These are phyloP conservation scores for Tritrichomonas foetus DNA, from an alignment of 208 protist genomes.

Conservation along the genomic window DNA sequence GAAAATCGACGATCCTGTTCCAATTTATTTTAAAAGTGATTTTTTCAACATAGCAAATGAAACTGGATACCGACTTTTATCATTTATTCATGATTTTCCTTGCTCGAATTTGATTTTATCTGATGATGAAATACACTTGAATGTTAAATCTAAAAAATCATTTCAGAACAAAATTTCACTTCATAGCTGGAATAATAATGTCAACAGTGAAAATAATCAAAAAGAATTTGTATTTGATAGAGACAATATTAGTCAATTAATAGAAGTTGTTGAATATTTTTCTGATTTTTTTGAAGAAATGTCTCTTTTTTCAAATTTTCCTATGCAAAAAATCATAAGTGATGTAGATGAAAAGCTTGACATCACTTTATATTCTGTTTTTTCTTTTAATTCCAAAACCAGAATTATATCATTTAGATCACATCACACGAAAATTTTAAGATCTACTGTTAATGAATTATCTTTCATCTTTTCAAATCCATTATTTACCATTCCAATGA, in stretches of 20 bases:
- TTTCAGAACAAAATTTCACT: too few species aligned
- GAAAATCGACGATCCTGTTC: background rate
- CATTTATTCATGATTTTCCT: background rate
- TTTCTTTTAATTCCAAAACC: background rate
- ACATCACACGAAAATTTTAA: background rate
- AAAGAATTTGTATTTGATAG: background rate
- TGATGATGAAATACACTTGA: background rate
- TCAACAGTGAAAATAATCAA: background rate
- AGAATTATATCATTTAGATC: background rate
- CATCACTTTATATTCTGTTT: background rate
- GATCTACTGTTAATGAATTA: background rate
- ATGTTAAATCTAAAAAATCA: background rate
- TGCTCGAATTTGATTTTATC: background rate
- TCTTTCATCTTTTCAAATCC: background rate
- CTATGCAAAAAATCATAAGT: background rate
- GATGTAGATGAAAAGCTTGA: background rate
- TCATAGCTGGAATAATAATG: too few species aligned
- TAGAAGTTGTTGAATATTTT: background rate
- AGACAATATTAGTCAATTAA: background rate
- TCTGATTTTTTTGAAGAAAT: background rate
- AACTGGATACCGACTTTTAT: background rate
- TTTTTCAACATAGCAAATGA: background rate
- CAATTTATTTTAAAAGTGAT: background rate
- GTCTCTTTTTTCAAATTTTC: background rate
- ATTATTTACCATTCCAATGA: background rate